Evolutionary conservation across 768 basidiomycete genomes (phyloP), one percentile per base, ranked within the genome.

Genomic region (Mycena filopes): DNA sequence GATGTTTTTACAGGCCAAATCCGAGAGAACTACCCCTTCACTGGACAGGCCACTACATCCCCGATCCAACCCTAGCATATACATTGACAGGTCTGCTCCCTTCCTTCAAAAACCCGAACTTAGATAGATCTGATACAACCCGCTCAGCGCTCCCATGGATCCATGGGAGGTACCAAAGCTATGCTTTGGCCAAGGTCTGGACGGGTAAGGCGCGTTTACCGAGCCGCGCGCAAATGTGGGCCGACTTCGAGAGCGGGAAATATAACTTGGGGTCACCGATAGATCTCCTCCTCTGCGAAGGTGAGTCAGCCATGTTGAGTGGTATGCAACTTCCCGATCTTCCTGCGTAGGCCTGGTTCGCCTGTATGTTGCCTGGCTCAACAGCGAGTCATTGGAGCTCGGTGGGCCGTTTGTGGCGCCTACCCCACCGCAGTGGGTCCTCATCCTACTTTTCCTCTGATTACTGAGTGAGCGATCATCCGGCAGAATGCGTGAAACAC

Each of bases 51-150:
- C 69, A 75, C 57, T 79, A 78, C 66, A 76, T 79, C 21, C 73
- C 71, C 2, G 77, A 79, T 47, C 77, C 78, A 0, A 76, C 77
- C 6, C 59, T 79, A 12, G 73, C 76, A 3, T 77, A 78, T 56
- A 49, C 48, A 4, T 31, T n/a, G n/a, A n/a, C 33, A 15, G 20
- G 66, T 66, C 21, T 20, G 60, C 36, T 36, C 10, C 31, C 3
- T 33, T 13, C 4, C 43, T 38, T 4, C 21, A 4, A n/a, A 21
- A 10, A 9, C 33, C 36, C 11, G n/a, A 21, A 4, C 23, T 21
- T 29, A 13, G n/a, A n/a, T n/a, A n/a, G n/a, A n/a, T n/a, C n/a
- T 51, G 16, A 47, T 26, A 12, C 12, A 15, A 28, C 16, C 18
- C 48, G 20, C 4, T 18, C 51, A 6, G 42, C 3, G 9, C 18